Percentiles rank a stretch among this genome's conserved stretches.
Conservation (phyloP, 2,329 filamentous ascomycete genomes). For the Exophiala spinifera region DNA sequence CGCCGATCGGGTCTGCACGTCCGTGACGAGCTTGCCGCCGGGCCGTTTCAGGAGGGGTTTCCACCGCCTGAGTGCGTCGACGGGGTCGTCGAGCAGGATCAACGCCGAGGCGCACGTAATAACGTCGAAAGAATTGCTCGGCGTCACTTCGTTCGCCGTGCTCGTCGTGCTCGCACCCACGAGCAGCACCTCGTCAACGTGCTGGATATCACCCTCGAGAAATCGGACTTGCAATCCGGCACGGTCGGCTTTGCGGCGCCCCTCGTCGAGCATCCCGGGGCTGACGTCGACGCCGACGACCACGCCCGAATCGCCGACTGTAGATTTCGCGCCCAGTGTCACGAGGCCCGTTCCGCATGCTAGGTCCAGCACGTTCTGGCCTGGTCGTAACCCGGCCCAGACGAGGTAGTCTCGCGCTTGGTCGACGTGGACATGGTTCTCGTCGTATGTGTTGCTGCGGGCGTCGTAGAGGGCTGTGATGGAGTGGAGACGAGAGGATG, state of each 20-base stretch:
- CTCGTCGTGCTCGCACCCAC: too few species aligned
- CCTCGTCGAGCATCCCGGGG: slow-evolving; percentile 41
- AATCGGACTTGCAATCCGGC: slow-evolving; percentile 2
- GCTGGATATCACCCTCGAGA: slow-evolving; percentile 13
- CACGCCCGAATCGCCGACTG: slow-evolving; percentile 36
- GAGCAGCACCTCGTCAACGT: too few species aligned
- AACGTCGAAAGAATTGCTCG: too few species aligned
- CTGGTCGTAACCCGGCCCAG: slow-evolving; percentile 28
- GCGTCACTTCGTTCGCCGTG: too few species aligned
- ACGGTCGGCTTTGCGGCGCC: slow-evolving; percentile 21
- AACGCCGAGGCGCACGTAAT: slow-evolving; percentile 23
- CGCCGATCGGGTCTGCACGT: slow-evolving; percentile 21
- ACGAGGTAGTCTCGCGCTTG: slow-evolving; percentile 16
- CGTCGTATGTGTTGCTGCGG: slow-evolving; percentile 17
- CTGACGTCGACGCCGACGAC: slow-evolving; percentile 45
- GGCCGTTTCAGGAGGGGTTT: slow-evolving; percentile 4
- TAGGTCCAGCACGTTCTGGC: slow-evolving; percentile 44
- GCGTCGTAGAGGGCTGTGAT: slow-evolving; percentile 18
- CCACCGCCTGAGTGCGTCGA: slow-evolving; percentile 16
- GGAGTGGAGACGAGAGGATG: slow-evolving; percentile 4
- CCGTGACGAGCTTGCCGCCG: slow-evolving; percentile 19
- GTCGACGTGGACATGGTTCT: slow-evolving; percentile 12
- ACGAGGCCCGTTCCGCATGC: slow-evolving; percentile 48
- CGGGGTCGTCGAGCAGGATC: slow-evolving; percentile 16
- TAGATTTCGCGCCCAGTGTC: slow-evolving; percentile 38